Base-by-base conservation (phyloP, 2,329 filamentous ascomycete species). In the Penicillium sp. region DNA sequence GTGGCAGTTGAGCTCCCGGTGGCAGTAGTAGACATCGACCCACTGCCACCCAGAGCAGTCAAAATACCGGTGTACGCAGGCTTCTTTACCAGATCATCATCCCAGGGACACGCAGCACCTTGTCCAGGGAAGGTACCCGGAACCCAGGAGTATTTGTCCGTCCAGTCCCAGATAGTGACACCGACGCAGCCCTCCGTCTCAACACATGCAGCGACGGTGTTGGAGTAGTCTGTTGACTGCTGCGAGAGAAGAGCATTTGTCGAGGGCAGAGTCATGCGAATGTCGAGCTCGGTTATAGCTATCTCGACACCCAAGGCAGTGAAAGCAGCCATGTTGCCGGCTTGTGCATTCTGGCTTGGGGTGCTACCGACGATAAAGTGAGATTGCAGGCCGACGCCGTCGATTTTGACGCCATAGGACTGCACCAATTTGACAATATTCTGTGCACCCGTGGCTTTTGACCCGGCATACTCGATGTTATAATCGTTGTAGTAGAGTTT, bases 401-500 rank as follows among this genome's bases (percentile, higher is more conserved):
- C 75, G 57, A 80, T 79, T 36, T 73, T 63, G 44, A 72, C 67
- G 5, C 65, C 65, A n/a, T 70, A 68, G 1, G 65, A 64, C 43
- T 75, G 51, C 44, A 76, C 50, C 18, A 73, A 59, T 51, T 72
- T 68, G 56, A 76, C 67, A 25, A 76, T 71, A 5, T 60, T 61
- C 41, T 66, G 61, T 1, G 68, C 68, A n/a, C 56, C 69, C 2
- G 61, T 66, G 7, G 68, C 59, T 54, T 76, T 76, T 46, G 60
- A 45, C 4, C 71, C 67, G 2, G 66, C 57, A 30, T 61, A 68
- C 49, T 76, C 74, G 48, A 76, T 73, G 61, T 71, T 74, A 49
- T 74, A 74, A 45, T 78, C 69, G 59, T 76, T 76, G 57, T 74
- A 74, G 62, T 74, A 76, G 42, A 78, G 69, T 44, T 77, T 75